Evolutionary conservation across 192 early-diverging fungal species (phyloP).

Genomic region (Phycomyces blakesleeanus): DNA sequence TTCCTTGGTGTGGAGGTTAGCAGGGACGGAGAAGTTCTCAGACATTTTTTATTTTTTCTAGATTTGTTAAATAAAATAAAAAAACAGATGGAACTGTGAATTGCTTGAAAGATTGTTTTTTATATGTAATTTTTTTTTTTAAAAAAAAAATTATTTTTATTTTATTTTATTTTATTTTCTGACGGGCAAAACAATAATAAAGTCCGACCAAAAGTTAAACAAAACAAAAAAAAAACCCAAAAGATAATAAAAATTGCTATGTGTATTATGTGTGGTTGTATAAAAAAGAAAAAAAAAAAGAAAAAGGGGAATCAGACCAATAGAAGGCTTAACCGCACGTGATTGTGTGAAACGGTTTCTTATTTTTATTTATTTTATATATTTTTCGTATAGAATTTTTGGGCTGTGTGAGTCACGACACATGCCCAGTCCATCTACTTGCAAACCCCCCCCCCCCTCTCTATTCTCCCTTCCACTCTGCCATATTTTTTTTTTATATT

Average conservation of each 20-base stretch:
- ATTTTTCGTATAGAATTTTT: too few species aligned
- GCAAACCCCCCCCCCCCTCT: too few species aligned
- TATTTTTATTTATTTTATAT: too few species aligned
- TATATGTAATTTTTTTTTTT: slow-evolving; percentile 8
- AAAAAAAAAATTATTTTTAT: too few species aligned
- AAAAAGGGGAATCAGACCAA: neutral
- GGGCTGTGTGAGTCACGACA: too few species aligned
- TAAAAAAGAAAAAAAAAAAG: neutral
- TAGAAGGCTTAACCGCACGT: slow-evolving; percentile 9
- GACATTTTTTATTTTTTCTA: slow-evolving; percentile 24
- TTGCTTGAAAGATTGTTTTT: slow-evolving; percentile 3
- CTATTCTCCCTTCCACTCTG: too few species aligned
- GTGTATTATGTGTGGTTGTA: too few species aligned
- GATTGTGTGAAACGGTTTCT: slow-evolving; percentile 22
- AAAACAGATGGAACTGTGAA: neutral
- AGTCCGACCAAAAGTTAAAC: too few species aligned
- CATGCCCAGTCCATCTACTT: too few species aligned
- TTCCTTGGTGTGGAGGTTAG: slow-evolving; percentile 40
- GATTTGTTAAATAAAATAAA: slow-evolving; percentile 1
- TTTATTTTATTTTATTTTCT: neutral
- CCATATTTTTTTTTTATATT: too few species aligned
- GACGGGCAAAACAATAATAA: neutral
- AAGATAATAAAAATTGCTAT: too few species aligned
- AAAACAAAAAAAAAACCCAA: too few species aligned
- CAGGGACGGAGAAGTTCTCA: slow-evolving; percentile 39